Percentiles rank a stretch among this genome's conserved stretches.
Evolutionary conservation across 73 alveolate genomes (phyloP).

Genomic region (Stentor roeselii): DNA sequence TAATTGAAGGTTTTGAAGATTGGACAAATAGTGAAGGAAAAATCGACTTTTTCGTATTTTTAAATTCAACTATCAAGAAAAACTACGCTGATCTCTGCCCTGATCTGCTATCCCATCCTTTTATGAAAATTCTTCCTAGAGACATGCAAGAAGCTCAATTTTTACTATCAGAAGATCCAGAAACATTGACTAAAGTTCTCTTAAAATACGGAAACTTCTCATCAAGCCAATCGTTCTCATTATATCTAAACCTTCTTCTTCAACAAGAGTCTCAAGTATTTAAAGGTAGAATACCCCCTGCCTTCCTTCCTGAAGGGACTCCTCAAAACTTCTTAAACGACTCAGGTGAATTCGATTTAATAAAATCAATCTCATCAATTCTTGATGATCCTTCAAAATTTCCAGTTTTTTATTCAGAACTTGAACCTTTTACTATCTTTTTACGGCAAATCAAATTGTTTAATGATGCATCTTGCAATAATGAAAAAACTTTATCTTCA

Average conservation of each 20-base stretch:
- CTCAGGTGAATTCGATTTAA: not conserved
- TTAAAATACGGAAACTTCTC: not conserved
- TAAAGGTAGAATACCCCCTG: not conserved
- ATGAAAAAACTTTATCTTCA: not conserved
- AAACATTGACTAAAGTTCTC: not conserved
- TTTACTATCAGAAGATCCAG: not conserved
- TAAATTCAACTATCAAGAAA: constrained; percentile 4
- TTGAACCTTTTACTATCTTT: not conserved
- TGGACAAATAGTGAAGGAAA: not conserved
- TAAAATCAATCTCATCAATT: not conserved
- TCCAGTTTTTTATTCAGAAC: constrained; percentile 10
- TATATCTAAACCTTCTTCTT: not conserved
- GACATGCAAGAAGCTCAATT: not conserved
- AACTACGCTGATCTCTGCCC: not conserved
- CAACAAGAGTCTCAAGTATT: not conserved
- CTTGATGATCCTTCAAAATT: not conserved
- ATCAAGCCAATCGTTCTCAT: not conserved
- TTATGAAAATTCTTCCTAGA: not conserved
- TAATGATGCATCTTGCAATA: not conserved
- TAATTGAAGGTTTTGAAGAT: not conserved
- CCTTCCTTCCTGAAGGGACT: not conserved
- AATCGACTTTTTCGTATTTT: not conserved
- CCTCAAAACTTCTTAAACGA: not conserved
- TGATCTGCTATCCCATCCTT: not conserved
- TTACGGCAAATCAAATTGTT: not conserved